These are phyloP conservation scores for Haplosporangium sp. DNA, from an alignment of 371 early-diverging fungal species.

Conservation along the genomic window DNA sequence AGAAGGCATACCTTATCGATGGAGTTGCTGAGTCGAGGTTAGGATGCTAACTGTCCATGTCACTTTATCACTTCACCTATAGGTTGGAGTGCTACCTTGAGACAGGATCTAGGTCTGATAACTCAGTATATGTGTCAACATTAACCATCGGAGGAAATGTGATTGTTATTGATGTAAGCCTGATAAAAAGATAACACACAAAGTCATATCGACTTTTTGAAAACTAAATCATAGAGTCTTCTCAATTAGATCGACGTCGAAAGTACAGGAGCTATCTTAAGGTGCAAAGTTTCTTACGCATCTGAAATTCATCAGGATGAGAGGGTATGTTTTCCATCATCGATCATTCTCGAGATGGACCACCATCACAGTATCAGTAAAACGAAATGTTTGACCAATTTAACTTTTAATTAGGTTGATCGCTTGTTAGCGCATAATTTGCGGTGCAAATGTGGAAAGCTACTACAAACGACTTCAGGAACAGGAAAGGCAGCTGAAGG, in stretches of 20 bases:
- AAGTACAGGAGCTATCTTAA: constrained; percentile 59
- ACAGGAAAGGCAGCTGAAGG: constrained; percentile 25
- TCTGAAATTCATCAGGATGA: constrained; percentile 67
- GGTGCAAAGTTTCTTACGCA: constrained; percentile 68
- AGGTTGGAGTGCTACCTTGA: constrained; percentile 67
- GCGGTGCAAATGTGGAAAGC: constrained; percentile 54
- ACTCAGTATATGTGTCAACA: constrained; percentile 60
- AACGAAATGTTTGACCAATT: background rate
- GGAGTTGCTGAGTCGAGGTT: background rate
- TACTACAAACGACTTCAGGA: constrained; percentile 21
- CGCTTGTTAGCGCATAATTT: constrained; percentile 62
- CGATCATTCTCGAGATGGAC: background rate
- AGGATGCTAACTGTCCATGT: background rate
- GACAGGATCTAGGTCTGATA: constrained; percentile 58
- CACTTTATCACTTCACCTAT: background rate
- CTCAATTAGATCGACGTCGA: constrained; percentile 67
- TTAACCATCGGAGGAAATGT: constrained; percentile 68
- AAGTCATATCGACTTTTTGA: too few relatives aligned
- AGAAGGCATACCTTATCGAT: background rate
- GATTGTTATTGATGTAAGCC: constrained; percentile 69
- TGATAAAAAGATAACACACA: background rate
- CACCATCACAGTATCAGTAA: background rate
- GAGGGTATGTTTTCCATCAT: constrained; percentile 42
- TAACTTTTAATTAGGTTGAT: constrained; percentile 56
- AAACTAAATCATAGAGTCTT: background rate